phyloP scores from a whole-genome alignment of 2,329 filamentous ascomycete species.

The Fusarium guadeloupense region DNA sequence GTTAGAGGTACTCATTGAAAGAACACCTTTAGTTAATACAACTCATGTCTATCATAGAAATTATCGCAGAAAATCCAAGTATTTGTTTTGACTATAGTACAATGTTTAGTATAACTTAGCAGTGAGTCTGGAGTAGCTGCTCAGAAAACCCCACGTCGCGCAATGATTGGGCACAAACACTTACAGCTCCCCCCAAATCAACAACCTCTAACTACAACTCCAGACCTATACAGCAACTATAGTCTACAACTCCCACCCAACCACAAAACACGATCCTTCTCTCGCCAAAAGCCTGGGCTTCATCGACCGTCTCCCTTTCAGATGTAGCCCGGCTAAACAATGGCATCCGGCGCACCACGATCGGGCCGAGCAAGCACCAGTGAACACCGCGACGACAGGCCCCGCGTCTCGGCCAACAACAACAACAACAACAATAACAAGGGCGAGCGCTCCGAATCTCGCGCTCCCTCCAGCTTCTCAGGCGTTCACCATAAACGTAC shows the following conservation, averaged over 20 bases:
- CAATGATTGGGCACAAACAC: slow-evolving; percentile 42
- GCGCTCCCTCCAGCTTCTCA: slow-evolving; percentile 48
- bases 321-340: slow-evolving; percentile 51
- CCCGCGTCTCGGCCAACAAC: slow-evolving; percentile 49
- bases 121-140: neutral
- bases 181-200: slow-evolving; percentile 34
- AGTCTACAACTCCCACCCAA: neutral
- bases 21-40: too few species aligned
- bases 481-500: slow-evolving; percentile 64
- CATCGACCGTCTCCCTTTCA: slow-evolving; percentile 27
- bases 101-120: too few species aligned
- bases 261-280: neutral
- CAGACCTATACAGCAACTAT: slow-evolving; percentile 8
- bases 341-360: slow-evolving; percentile 55
- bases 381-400: slow-evolving; percentile 48
- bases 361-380: slow-evolving; percentile 57
- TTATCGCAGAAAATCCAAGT: too few species aligned
- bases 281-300: neutral
- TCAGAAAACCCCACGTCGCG: slow-evolving; percentile 38
- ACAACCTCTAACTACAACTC: slow-evolving; percentile 11
- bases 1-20: too few species aligned
- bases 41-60: too few species aligned
- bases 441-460: slow-evolving; percentile 50
- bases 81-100: too few species aligned
- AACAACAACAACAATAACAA: slow-evolving; percentile 47